Conservation (phyloP, 1,284 basidiomycete species). For the Trichosporon asahii region DNA sequence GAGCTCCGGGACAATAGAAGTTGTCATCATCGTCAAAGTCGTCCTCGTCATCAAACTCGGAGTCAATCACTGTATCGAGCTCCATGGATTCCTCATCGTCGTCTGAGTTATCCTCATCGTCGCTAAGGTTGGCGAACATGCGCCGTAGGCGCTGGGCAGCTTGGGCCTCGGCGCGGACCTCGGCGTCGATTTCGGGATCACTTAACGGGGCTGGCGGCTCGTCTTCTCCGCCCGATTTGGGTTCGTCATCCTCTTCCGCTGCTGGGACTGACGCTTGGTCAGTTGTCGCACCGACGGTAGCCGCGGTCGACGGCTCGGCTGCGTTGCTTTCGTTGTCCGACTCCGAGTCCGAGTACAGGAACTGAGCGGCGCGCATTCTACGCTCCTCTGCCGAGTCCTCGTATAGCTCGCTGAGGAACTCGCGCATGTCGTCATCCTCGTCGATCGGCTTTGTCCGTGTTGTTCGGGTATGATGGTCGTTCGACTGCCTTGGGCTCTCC, state of each 20-base stretch:
- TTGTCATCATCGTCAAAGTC: slow-evolving; percentile 24
- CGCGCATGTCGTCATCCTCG: slow-evolving; percentile 7
- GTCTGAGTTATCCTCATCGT: slow-evolving; percentile 32
- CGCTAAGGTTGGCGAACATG: neutral
- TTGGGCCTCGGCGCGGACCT: slow-evolving; percentile 15
- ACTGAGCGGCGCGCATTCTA: neutral
- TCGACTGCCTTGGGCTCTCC: neutral
- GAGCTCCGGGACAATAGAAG: slow-evolving; percentile 4
- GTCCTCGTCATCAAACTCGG: slow-evolving; percentile 37
- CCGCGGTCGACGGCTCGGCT: neutral
- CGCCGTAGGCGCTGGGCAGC: neutral
- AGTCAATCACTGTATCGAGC: slow-evolving; percentile 28
- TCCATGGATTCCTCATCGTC: slow-evolving; percentile 38
- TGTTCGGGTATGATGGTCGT: neutral
- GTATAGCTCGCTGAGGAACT: neutral
- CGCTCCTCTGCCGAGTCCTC: neutral
- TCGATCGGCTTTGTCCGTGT: neutral
- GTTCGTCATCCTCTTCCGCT: neutral
- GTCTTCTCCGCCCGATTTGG: neutral
- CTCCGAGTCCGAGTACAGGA: slow-evolving; percentile 12
- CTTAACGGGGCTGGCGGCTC: neutral
- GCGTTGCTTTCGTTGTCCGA: neutral
- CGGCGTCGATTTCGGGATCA: slow-evolving; percentile 6
- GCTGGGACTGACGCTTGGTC: neutral
- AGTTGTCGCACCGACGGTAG: neutral